Conservation (phyloP, 2,329 filamentous ascomycete species). For the Colletotrichum eleusines region DNA sequence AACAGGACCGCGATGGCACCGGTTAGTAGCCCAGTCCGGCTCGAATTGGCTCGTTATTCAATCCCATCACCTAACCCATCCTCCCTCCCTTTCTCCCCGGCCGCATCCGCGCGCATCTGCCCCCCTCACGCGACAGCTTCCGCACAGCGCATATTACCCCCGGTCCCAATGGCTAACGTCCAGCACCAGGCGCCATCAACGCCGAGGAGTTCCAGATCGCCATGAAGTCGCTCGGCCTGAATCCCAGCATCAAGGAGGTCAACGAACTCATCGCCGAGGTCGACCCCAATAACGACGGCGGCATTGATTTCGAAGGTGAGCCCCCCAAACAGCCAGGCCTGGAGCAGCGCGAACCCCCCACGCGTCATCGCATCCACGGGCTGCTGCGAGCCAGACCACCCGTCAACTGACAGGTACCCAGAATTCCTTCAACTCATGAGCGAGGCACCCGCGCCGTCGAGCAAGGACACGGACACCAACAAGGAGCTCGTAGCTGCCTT, state of each 20-base stretch:
- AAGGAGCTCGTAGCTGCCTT: conserved; percentile 42
- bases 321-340: neutral
- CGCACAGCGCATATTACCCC: neutral
- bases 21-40: conserved; percentile 32
- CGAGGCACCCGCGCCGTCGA: conserved; percentile 39
- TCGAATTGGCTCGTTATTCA: neutral
- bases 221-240: conserved; percentile 43
- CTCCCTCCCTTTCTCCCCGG: neutral
- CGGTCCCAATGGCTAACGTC: conserved; percentile 18
- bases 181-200: conserved; percentile 39
- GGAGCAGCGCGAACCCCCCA: neutral
- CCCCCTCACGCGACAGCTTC: neutral
- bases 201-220: conserved; percentile 42
- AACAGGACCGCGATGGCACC: conserved; percentile 43
- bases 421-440: conserved; percentile 43
- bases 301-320: conserved; percentile 41
- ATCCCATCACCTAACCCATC: neutral
- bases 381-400: neutral
- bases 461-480: conserved; percentile 38
- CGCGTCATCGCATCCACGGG: neutral
- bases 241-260: conserved; percentile 42
- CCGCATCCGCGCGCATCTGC: conserved; percentile 2
- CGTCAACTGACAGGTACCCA: conserved; percentile 13
- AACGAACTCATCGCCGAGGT: conserved; percentile 43
- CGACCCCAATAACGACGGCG: conserved; percentile 42